Conservation (phyloP, 2,329 filamentous ascomycete species). For the Bimuria novae-zelandiae region DNA sequence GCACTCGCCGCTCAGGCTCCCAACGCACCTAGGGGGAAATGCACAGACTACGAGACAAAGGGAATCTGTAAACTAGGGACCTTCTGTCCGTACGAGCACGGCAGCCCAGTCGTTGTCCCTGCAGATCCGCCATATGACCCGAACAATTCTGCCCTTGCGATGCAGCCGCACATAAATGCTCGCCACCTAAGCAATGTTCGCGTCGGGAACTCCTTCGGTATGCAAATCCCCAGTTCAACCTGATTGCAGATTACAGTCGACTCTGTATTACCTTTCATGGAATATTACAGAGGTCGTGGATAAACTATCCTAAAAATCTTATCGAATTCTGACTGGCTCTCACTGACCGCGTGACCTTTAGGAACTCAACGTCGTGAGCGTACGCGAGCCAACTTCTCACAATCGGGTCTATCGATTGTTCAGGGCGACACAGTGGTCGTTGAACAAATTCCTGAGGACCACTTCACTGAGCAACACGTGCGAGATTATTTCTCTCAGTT, state of each 20-base stretch:
- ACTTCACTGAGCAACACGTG: constrained; percentile 68
- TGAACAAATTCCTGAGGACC: constrained; percentile 75
- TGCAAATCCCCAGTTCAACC: too few relatives aligned
- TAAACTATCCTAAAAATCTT: too few relatives aligned
- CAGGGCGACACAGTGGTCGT: constrained; percentile 72
- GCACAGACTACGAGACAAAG: constrained; percentile 2
- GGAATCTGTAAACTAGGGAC: constrained; percentile 3
- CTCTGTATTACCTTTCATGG: too few relatives aligned
- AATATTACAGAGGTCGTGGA: too few relatives aligned
- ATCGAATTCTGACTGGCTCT: too few relatives aligned
- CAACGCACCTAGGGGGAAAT: background rate
- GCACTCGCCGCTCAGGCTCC: background rate
- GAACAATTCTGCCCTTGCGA: background rate
- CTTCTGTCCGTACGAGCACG: constrained; percentile 1
- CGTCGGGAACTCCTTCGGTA: too few relatives aligned
- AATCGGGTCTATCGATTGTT: constrained; percentile 65
- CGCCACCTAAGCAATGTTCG: background rate
- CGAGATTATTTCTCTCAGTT: constrained; percentile 74
- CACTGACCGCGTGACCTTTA: too few relatives aligned
- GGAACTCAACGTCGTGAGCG: constrained; percentile 12
- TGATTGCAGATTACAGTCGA: too few relatives aligned
- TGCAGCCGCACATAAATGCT: background rate
- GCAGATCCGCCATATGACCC: constrained; percentile 5
- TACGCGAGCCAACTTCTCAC: constrained; percentile 62
- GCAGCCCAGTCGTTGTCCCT: background rate